These are phyloP conservation scores for Fallopia convolvulus DNA, from an alignment of 148 eudicot species.

Conservation along the genomic window DNA sequence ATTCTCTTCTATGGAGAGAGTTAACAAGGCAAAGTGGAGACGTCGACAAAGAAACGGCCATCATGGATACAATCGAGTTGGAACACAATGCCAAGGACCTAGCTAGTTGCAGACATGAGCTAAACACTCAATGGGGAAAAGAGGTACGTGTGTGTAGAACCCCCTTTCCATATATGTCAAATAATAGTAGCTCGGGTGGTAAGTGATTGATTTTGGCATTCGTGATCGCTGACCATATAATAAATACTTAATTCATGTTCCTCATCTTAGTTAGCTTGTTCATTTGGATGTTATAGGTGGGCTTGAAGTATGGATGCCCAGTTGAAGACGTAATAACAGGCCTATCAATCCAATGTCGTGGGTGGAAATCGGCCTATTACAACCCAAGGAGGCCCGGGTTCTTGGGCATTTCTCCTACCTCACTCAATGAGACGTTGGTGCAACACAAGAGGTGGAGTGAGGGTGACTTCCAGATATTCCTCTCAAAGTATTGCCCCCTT, in stretches of 20 bases:
- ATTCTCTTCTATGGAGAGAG: neutral
- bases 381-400: constrained; percentile 48
- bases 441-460: constrained; percentile 94
- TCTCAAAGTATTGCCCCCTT: constrained; percentile 57
- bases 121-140: constrained; percentile 73
- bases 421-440: constrained; percentile 47
- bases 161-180: neutral
- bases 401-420: constrained; percentile 56
- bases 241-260: neutral
- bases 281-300: constrained; percentile 35
- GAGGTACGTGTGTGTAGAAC: constrained; percentile 29
- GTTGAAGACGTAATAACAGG: constrained; percentile 86
- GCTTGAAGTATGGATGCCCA: constrained; percentile 70
- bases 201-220: too few relatives aligned
- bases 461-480: constrained; percentile 58
- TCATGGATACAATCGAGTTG: constrained; percentile 3
- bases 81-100: constrained; percentile 37
- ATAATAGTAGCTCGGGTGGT: too few relatives aligned
- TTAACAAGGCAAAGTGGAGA: constrained; percentile 4
- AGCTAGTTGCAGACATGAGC: constrained; percentile 60
- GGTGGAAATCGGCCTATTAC: constrained; percentile 67
- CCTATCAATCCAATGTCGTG: constrained; percentile 56
- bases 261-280: neutral
- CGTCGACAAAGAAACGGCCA: neutral
- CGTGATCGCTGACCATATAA: too few relatives aligned